Conservation (phyloP, 768 basidiomycete genomes). For the Cystofilobasidium ferigula region DNA sequence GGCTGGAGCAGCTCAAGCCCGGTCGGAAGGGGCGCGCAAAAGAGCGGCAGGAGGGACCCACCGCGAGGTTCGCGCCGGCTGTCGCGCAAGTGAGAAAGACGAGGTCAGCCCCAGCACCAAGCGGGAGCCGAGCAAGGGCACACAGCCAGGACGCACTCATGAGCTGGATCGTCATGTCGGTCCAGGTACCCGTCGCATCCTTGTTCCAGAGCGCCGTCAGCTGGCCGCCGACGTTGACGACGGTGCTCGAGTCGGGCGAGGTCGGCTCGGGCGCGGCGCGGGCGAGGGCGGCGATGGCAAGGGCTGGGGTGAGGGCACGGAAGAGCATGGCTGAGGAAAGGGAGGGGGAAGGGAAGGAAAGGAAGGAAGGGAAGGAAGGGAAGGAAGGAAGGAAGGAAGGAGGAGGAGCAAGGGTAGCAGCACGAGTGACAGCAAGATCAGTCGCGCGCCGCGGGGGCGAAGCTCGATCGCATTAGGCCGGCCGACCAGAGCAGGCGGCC, state of each 20-base stretch:
- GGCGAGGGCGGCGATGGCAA: conserved; percentile 3
- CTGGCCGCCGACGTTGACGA: conserved; percentile 11
- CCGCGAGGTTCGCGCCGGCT: background rate
- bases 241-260: conserved; percentile 11
- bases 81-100: background rate
- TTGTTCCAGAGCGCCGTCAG: conserved; percentile 15
- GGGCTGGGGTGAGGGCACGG: background rate
- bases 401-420: background rate
- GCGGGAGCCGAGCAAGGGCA: background rate
- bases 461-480: background rate
- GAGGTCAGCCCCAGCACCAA: background rate
- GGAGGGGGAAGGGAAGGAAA: background rate
- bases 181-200: conserved; percentile 21
- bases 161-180: conserved; percentile 25
- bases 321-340: conserved; percentile 3
- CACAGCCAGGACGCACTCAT: conserved; percentile 16
- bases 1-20: background rate
- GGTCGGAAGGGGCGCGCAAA: background rate
- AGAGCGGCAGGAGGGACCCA: background rate
- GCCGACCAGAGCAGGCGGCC: no score
- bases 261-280: conserved; percentile 4
- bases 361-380: background rate
- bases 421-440: background rate
- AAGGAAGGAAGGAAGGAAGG: background rate
- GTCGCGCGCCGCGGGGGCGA: background rate